These are phyloP conservation scores for Chlorociboria aeruginascens DNA, from an alignment of 495 filamentous ascomycete genomes.

Conservation along the genomic window DNA sequence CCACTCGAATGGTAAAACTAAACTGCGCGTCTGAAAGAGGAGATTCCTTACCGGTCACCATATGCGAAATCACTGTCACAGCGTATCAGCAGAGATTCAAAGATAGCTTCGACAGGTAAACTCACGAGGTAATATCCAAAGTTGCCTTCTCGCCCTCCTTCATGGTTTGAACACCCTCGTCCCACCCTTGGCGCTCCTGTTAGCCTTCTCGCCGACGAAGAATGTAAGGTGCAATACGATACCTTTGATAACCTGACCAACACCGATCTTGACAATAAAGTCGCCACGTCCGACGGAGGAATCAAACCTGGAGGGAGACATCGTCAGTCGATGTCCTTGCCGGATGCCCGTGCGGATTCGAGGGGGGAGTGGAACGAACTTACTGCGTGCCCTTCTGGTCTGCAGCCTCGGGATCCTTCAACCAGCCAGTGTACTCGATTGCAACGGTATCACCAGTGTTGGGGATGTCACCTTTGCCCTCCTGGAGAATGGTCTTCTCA, in stretches of 20 bases:
- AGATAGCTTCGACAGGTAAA: background rate
- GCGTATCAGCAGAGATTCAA: background rate
- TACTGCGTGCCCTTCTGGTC: constrained; percentile 36
- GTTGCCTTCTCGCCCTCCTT: constrained; percentile 69
- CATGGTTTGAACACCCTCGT: constrained; percentile 73
- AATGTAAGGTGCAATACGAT: constrained; percentile 26
- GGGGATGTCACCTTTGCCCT: constrained; percentile 41
- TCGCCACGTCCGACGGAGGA: constrained; percentile 54
- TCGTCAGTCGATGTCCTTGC: constrained; percentile 1
- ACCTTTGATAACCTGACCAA: constrained; percentile 73
- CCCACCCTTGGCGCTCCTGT: constrained; percentile 52
- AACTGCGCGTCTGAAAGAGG: background rate
- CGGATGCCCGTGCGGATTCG: background rate
- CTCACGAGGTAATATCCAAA: constrained; percentile 65
- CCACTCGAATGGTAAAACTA: background rate
- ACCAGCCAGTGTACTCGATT: constrained; percentile 76
- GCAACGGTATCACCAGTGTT: constrained; percentile 51
- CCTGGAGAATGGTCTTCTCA: constrained; percentile 29
- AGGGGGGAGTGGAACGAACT: constrained; percentile 12
- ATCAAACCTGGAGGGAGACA: constrained; percentile 51
- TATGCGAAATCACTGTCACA: constrained; percentile 65
- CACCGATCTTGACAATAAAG: constrained; percentile 58
- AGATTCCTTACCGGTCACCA: constrained; percentile 48
- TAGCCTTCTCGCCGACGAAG: background rate
- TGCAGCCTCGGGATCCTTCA: constrained; percentile 49